Base-by-base conservation (phyloP, 768 basidiomycete genomes). In the Mycena epipterygia region DNA sequence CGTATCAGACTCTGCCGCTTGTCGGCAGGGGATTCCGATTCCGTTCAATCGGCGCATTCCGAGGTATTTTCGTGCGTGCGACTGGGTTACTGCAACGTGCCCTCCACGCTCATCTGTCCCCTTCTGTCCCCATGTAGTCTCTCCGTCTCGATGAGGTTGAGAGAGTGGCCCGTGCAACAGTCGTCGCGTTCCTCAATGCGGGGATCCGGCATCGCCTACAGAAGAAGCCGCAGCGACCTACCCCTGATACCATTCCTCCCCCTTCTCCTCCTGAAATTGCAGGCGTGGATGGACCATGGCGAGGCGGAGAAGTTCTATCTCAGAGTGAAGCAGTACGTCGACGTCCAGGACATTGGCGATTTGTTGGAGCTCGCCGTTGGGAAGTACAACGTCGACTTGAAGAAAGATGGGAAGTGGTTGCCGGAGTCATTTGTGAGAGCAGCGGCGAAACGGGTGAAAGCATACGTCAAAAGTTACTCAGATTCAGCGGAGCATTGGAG, bases 241-340 rank as follows among this genome's bases (percentile, higher is more conserved):
- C 86, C 85, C 0, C 73, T 85, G 1, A 76, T 81, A 67, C 85
- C 85, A 0, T 79, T 85, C 56, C 68, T 84, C 5, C 74, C 79
- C 6, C 73, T 86, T 16, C 76, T 86, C 5, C 74, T 85, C 19
- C 70, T 86, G 53, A 87, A 86, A 67, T 71, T 87, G 11, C 78
- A 82, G 49, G 85, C 80, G 2, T 86, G 86, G 86, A 69, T 74
- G 39, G 82, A 86, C 69, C 85, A 86, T 67, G 72, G 79, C 7
- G 73, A 63, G 5, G 80, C 83, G 30, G 16, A 29, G 3, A 77
- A 81, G 51, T 14, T 33, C 13, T 76, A 84, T 62, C 79, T 85
- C 72, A 77, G 70, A 44, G 69, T 59, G 14, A 88, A 88, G 75
- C 78, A 82, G 60, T 74, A 76, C 41, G 72, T 80, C 12, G 87